Evolutionary conservation across 148 eudicot genomes (phyloP).

Genomic region (Salicornia ramosissima): DNA sequence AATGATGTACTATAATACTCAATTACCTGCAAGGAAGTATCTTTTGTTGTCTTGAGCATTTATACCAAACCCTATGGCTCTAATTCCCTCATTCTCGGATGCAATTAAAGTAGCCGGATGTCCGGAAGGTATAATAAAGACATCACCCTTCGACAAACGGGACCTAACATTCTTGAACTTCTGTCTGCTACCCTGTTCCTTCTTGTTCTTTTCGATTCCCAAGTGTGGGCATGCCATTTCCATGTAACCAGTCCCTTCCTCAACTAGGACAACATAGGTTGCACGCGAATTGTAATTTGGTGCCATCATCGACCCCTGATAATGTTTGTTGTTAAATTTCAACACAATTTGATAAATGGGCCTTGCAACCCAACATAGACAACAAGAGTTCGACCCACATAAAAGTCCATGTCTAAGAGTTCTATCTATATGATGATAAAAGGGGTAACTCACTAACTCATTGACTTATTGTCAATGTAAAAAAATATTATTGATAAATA

Average conservation of each 20-base stretch:
- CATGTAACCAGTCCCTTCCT: conserved; percentile 27
- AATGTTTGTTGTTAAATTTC: too few relatives aligned
- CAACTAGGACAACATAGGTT: conserved; percentile 21
- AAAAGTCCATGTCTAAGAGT: too few relatives aligned
- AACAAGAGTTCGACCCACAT: too few relatives aligned
- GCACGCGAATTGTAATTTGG: conserved; percentile 28
- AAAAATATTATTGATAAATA: too few relatives aligned
- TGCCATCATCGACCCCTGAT: conserved; percentile 34
- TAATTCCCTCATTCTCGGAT: conserved; percentile 21
- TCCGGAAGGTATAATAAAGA: conserved; percentile 24
- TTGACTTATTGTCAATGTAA: too few relatives aligned
- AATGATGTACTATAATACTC: not conserved
- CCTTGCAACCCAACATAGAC: too few relatives aligned
- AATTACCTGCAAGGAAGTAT: conserved; percentile 31
- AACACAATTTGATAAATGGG: too few relatives aligned
- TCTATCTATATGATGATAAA: too few relatives aligned
- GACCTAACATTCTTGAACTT: conserved; percentile 19
- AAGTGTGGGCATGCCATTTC: conserved; percentile 29
- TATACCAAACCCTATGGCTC: conserved; percentile 24
- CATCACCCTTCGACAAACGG: conserved; percentile 20
- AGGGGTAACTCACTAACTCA: too few relatives aligned
- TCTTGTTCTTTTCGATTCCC: too few relatives aligned
- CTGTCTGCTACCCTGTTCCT: conserved; percentile 9
- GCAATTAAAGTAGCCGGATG: conserved; percentile 19
- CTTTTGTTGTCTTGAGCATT: conserved; percentile 24